Base-by-base conservation (phyloP, 202 grass and related monocot species). In the Sporobolus alterniflorus region DNA sequence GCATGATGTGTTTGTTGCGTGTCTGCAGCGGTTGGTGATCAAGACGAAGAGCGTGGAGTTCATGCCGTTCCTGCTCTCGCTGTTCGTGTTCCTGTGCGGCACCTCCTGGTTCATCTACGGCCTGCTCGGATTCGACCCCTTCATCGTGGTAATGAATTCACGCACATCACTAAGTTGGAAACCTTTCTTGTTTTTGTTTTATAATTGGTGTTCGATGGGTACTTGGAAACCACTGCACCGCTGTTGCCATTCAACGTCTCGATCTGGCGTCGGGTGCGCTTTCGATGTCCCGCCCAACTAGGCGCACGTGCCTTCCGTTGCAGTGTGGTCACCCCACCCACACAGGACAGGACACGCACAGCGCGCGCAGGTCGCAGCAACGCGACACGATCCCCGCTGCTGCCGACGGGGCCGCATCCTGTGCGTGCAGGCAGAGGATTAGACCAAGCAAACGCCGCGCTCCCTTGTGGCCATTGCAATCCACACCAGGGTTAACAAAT, bases 61-160 rank as follows among this genome's bases (percentile, higher is more conserved):
- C 91, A 99, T 99, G 96, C 96, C 96, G n/a, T 96, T 99, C 76
- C 90, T 99, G 76, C 93, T 99, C 52, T 99, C 96, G 18, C 83
- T 96, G 71, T 90, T 86, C 59, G 91, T 96, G 2, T 99, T 99
- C 89, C 82, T 99, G 46, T 94, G 93, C 69, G 96, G 93, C 49
- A 99, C 93, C 48, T 99, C 96, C 16, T 99, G 96, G 96, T 99
- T 99, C 91, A 83, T 99, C 87, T 99, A 90, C 51, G 96, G 96
- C 16, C 80, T 99, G 26, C 91, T 99, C 33, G 93, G 93, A 41
- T 52, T 55, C 41, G 96, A 99, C 89, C 96, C 96, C 9, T 99
- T 99, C 51, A 43, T 99, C 84, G 71, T 64, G 47, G 96, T 99
- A 98, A 77, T 11, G 51, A 0, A 29, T 15, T 2, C 11, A 0